Base-by-base conservation (phyloP, 2,329 filamentous ascomycete species). In the Fusarium guadeloupense region DNA sequence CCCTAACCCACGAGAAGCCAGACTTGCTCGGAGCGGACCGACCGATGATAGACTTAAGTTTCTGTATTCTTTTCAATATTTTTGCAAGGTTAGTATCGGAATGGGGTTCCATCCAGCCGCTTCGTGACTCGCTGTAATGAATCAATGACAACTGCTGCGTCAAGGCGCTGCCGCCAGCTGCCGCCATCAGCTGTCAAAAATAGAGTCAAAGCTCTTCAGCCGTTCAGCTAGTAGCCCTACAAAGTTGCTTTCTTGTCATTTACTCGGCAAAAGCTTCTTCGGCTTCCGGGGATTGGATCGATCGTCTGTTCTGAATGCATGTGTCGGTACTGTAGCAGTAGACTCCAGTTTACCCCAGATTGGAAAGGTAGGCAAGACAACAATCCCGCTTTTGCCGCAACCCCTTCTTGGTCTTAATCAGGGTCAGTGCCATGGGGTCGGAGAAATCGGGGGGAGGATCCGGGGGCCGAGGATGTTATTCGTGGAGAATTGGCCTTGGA, bases 321-420 rank as follows among this genome's bases (percentile, higher is more conserved):
- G 13, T 21, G 13, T 26, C 35, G 35, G 19, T 38, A 51, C 50
- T 39, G 49, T 20, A 31, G 49, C 20, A 31, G 33, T 44, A 31
- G 19, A 16, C 13, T 31, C n/a, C 28, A 34, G 30, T 35, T n/a
- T 59, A 59, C 54, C 55, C 55, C 55, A 54, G 39, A 59, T 54
- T 17, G 35, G 40, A 21, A 21, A 54, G 33, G 45, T 23, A 14
- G 19, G 41, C 16, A 25, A 13, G 12, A 31, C 19, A 45, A 12
- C n/a, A 13, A 35, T 65, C 58, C 62, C 62, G 62, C 43, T 34
- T 60, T 63, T 53, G 30, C 58, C 40, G 55, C 40, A 51, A n/a
- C n/a, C 31, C 17, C 31, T 40, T 41, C 30, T 35, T 48, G 54
- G 34, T 44, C 59, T 59, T 30, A 38, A 48, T 52, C 35, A 28